Percentiles rank a stretch among this genome's conserved stretches.
Conservation (phyloP, 106 monocot species). For the Allium sativum region DNA sequence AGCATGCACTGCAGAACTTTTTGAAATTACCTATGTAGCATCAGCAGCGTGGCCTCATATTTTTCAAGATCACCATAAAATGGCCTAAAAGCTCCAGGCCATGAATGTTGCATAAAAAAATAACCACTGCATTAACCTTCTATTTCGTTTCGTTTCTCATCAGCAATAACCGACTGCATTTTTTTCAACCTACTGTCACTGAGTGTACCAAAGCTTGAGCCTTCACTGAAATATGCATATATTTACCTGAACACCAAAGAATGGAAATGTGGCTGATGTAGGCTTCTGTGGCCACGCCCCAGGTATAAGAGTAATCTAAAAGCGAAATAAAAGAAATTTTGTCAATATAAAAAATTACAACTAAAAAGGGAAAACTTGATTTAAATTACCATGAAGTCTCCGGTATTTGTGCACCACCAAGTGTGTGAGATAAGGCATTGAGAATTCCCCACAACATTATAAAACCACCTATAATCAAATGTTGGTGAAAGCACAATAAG, state of each 20-base stretch:
- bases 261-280: conserved; percentile 96
- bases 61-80: conserved; percentile 96
- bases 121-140: conserved; percentile 97
- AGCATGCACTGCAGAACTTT: too few relatives aligned
- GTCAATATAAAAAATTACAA: neutral
- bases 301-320: conserved; percentile 86
- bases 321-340: neutral
- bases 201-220: neutral
- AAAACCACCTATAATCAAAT: conserved; percentile 62
- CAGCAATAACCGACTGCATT: conserved; percentile 83
- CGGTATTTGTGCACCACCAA: conserved; percentile 99
- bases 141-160: conserved; percentile 94
- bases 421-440: conserved; percentile 95
- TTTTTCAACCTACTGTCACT: neutral
- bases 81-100: conserved; percentile 96
- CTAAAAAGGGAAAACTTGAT: neutral
- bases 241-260: conserved; percentile 95
- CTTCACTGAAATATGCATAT: too few relatives aligned
- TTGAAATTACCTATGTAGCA: too few relatives aligned
- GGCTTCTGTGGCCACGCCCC: conserved; percentile 99
- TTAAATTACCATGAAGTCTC: conserved; percentile 87
- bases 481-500: too few relatives aligned
- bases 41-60: conserved; percentile 99
- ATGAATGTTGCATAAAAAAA: conserved; percentile 82
- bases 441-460: conserved; percentile 84